phyloP scores from a whole-genome alignment of 257 asterid species.

The Solanum paucissectum region DNA sequence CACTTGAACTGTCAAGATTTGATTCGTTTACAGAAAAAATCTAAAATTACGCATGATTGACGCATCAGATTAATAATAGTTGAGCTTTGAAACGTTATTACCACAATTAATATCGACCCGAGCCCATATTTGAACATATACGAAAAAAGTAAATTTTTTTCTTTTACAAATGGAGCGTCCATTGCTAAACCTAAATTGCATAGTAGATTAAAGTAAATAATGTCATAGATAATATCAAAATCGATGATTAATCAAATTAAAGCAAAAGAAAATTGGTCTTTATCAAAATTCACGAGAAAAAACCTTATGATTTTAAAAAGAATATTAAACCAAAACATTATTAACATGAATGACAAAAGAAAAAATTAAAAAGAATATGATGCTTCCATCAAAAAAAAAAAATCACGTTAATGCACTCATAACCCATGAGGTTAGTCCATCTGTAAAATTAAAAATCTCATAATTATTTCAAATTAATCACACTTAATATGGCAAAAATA shows the following conservation, averaged over 20 bases:
- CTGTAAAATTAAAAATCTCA: slow-evolving; percentile 3
- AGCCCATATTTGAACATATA: background rate
- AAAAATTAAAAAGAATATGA: background rate
- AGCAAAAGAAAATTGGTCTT: background rate
- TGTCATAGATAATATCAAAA: background rate
- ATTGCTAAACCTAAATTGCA: background rate
- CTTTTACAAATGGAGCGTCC: background rate
- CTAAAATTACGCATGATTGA: background rate
- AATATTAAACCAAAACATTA: background rate
- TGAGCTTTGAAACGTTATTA: background rate
- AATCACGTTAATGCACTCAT: slow-evolving; percentile 22
- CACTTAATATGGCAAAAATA: slow-evolving; percentile 15
- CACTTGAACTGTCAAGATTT: no score
- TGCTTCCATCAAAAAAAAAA: background rate
- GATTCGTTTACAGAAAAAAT: no score
- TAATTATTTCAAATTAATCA: slow-evolving; percentile 1
- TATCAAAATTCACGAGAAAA: background rate
- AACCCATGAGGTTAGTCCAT: slow-evolving; percentile 16
- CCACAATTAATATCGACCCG: background rate
- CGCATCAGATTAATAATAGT: background rate
- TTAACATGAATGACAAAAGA: background rate
- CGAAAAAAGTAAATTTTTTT: background rate
- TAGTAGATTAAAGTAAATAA: no score
- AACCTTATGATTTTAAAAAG: background rate
- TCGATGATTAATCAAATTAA: background rate